Percentiles rank a stretch among this genome's conserved stretches.
These are phyloP conservation scores for Sindora glabra DNA, from an alignment of 306 rosid species.

Conservation along the genomic window DNA sequence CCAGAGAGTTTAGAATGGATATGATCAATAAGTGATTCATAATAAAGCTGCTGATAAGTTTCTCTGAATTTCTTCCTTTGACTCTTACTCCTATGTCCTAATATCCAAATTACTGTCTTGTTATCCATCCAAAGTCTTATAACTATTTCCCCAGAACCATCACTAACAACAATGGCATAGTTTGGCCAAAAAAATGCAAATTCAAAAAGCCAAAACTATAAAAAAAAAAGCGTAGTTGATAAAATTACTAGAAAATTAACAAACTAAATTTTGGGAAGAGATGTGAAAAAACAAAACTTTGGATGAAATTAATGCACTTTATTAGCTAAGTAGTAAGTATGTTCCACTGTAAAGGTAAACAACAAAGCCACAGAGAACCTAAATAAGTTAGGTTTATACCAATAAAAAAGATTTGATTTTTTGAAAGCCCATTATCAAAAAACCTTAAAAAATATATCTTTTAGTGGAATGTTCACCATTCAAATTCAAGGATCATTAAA, in stretches of 20 bases:
- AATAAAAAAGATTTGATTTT: too few relatives aligned
- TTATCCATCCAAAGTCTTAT: slow-evolving; percentile 53
- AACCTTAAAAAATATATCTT: not conserved
- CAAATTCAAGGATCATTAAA: not conserved
- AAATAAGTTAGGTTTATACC: too few relatives aligned
- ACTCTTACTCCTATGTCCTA: slow-evolving; percentile 43
- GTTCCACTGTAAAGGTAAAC: too few relatives aligned
- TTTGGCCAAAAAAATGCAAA: not conserved
- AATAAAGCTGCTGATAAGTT: slow-evolving; percentile 42
- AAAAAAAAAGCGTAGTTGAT: not conserved
- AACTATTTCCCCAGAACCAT: not conserved
- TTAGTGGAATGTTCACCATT: not conserved
- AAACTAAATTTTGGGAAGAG: not conserved
- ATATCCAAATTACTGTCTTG: slow-evolving; percentile 29
- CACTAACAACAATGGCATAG: not conserved
- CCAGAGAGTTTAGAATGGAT: slow-evolving; percentile 51
- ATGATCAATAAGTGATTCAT: slow-evolving; percentile 34
- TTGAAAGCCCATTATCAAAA: not conserved
- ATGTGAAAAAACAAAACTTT: not conserved
- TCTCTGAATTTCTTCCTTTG: slow-evolving; percentile 40
- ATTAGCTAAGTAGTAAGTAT: too few relatives aligned
- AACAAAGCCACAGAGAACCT: too few relatives aligned
- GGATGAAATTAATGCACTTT: too few relatives aligned
- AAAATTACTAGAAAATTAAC: not conserved
- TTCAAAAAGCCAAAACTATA: not conserved